These are phyloP conservation scores for Terfezia boudieri DNA, from an alignment of 495 filamentous ascomycete genomes.

Conservation along the genomic window DNA sequence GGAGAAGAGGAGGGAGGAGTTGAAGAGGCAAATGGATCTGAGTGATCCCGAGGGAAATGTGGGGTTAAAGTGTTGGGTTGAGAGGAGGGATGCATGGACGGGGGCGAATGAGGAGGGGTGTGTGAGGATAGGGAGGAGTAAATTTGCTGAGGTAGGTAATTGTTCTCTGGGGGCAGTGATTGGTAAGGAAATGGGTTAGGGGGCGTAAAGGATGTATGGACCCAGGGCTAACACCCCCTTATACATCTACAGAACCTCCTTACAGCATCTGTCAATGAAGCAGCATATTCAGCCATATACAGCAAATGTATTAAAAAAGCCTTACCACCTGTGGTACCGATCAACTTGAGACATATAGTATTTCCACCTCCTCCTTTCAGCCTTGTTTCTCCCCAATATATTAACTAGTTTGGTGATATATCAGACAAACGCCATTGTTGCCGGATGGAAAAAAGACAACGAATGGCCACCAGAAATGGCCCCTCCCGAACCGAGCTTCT, in stretches of 20 bases:
- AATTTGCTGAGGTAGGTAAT: slow-evolving; percentile 9
- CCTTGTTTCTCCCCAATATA: no score
- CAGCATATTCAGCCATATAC: slow-evolving; percentile 64
- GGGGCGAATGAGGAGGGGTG: slow-evolving; percentile 33
- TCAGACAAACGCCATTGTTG: slow-evolving; percentile 47
- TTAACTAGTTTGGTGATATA: no score
- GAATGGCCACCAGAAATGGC: slow-evolving; percentile 65
- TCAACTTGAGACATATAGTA: slow-evolving; percentile 56
- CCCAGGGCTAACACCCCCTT: no score
- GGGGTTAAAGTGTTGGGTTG: slow-evolving; percentile 52
- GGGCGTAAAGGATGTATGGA: no score
- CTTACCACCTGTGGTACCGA: slow-evolving; percentile 58
- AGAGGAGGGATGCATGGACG: slow-evolving; percentile 66
- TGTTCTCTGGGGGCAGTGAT: no score
- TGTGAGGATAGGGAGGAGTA: slow-evolving; percentile 12
- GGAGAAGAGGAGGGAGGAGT: no score
- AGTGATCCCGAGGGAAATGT: slow-evolving; percentile 38
- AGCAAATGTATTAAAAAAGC: slow-evolving; percentile 59
- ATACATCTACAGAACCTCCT: no score
- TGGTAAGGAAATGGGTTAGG: no score
- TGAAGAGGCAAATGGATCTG: no score
- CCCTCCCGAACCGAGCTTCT: slow-evolving; percentile 19
- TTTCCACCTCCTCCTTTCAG: no score
- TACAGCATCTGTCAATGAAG: slow-evolving; percentile 35
- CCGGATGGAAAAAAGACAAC: slow-evolving; percentile 83